A percentile compares a stretch with the other conserved stretches of the same genome.
Evolutionary conservation across 352 stramenopile species (phyloP).

Genomic region (Phytophthora colocasiae): DNA sequence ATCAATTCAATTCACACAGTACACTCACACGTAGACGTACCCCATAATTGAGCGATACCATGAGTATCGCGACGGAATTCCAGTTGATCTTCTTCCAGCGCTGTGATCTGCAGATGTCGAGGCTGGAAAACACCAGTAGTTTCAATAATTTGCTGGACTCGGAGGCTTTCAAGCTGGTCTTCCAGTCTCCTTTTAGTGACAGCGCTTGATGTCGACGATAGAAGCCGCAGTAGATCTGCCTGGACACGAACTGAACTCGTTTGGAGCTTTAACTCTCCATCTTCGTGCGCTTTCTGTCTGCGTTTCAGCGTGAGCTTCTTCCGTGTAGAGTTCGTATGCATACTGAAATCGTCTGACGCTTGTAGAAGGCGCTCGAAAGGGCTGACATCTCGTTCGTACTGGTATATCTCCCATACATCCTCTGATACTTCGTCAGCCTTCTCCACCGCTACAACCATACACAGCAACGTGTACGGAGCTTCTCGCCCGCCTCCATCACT

Average conservation of each 20-base stretch:
- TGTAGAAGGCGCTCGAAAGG: too few species aligned
- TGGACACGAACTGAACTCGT: slow-evolving; percentile 6
- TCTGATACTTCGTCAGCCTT: too few species aligned
- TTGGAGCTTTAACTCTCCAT: neutral
- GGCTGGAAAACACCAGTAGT: slow-evolving; percentile 9
- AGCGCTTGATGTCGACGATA: slow-evolving; percentile 9
- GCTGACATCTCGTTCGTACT: too few species aligned
- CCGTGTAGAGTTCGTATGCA: too few species aligned
- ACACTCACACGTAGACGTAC: slow-evolving; percentile 6
- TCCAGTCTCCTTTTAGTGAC: slow-evolving; percentile 14
- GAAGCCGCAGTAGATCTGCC: too few species aligned
- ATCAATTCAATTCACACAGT: neutral
- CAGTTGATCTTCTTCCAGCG: slow-evolving; percentile 31
- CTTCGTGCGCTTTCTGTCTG: too few species aligned
- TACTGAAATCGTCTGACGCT: too few species aligned
- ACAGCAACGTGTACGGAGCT: too few species aligned
- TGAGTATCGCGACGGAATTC: slow-evolving; percentile 35
- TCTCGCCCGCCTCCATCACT: too few species aligned
- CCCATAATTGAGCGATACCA: slow-evolving; percentile 24
- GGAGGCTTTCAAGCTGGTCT: slow-evolving; percentile 9
- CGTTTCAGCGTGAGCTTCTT: too few species aligned
- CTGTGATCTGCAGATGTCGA: slow-evolving; percentile 24
- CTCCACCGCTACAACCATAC: too few species aligned
- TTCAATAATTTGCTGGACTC: slow-evolving; percentile 1
- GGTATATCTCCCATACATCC: too few species aligned